Base-by-base conservation (phyloP, 768 basidiomycete species). In the Lyophyllum decastes region DNA sequence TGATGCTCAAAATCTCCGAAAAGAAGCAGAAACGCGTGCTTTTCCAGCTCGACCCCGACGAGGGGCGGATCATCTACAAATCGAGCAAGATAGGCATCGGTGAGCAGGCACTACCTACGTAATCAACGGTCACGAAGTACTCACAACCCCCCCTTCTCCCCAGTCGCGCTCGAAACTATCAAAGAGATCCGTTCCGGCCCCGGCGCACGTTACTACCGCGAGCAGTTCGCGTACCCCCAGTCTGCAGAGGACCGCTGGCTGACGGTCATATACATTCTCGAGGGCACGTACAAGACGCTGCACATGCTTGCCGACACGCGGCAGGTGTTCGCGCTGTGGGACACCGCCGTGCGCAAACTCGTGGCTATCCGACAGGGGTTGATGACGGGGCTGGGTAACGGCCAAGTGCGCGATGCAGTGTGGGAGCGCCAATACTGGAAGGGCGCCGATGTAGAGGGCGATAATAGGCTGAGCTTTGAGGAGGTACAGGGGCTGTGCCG, bases 391-490 rank as follows among this genome's bases (percentile, higher is more conserved):
- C 74, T 85, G 0, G 87, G 85, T 12, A 81, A 87, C 54, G 72
- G 82, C 27, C 86, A 88, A 58, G 74, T 86, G 54, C 72, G 89
- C 22, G 82, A 90, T 60, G 77, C 79, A 0, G 76, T 92, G 10
- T 94, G 92, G 92, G 85, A 92, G 73, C 80, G 84, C 54, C 88
- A 88, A 69, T 90, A 88, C 67, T 94, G 92, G 92, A 90, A 87
- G 66, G 82, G 81, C 14, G 84, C 87, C 0, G 88, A 89, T 60
- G 77, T 82, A 40, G 76, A 81, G 43, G 77, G 79, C 6, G 87
- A 89, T 66, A 81, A 86, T 59, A 78, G 78, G 50, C 68, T 93
- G 41, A 82, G 81, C 44, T 90, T 92, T 59, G 84, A 82, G 11
- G 89, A 94, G 61, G 82, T 92, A 5, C 84, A 89, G 68, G 79